These are phyloP conservation scores for Mycena venus DNA, from an alignment of 768 basidiomycete species.

Conservation along the genomic window DNA sequence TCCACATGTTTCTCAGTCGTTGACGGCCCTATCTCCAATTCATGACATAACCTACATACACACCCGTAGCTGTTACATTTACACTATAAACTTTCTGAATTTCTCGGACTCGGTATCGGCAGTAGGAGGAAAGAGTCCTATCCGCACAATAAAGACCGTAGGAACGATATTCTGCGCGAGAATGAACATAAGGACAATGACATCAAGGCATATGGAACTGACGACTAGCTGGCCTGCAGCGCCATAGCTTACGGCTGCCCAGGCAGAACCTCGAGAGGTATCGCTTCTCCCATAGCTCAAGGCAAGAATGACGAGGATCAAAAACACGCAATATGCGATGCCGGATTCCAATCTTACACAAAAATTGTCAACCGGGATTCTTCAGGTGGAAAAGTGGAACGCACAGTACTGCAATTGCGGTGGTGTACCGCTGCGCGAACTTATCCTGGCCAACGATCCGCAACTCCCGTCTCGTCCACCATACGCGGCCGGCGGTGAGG, in stretches of 20 bases:
- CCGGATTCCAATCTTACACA: slow-evolving; percentile 12
- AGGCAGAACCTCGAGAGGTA: not conserved
- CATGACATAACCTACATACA: not conserved
- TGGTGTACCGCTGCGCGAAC: not conserved
- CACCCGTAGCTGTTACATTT: not conserved
- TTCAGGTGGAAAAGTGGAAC: not conserved
- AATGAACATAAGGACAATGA: not conserved
- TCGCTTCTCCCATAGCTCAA: not conserved
- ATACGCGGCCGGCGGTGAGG: slow-evolving; percentile 16
- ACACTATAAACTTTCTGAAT: not conserved
- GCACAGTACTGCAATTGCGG: not conserved
- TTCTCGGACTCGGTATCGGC: not conserved
- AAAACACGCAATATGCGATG: not conserved
- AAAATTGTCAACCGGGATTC: not conserved
- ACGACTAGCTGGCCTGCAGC: slow-evolving; percentile 7
- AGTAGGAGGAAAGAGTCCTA: not conserved
- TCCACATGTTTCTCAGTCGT: no score
- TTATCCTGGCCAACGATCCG: not conserved
- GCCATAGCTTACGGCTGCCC: not conserved
- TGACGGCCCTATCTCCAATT: not conserved
- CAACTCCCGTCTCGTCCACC: slow-evolving; percentile 15
- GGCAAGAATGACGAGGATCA: slow-evolving; percentile 1
- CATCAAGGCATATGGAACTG: not conserved
- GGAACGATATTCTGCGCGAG: slow-evolving; percentile 15
- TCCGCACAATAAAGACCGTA: slow-evolving; percentile 3